Percentiles rank a stretch among this genome's conserved stretches.
Conservation (phyloP, 352 stramenopile species). For the Pythium guiyangense region DNA sequence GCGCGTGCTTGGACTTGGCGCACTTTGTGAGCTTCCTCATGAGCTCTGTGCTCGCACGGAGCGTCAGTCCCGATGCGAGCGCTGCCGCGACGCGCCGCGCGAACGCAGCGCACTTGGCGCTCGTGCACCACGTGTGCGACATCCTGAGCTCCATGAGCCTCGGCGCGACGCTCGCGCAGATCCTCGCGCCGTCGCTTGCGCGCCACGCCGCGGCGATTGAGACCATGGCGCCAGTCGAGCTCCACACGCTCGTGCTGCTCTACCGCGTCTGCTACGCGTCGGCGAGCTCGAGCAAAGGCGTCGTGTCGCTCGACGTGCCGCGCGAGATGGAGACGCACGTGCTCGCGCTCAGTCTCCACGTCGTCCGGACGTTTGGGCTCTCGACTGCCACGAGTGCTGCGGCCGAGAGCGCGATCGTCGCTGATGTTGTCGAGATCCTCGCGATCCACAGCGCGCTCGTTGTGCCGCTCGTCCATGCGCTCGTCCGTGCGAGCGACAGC, state of each 20-base stretch:
- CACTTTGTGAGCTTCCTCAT: conserved; percentile 82
- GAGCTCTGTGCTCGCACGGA: conserved; percentile 51
- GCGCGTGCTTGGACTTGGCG: conserved; percentile 55
- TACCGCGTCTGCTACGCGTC: conserved; percentile 46
- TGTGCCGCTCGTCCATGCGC: conserved; percentile 14
- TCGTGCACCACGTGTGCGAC: conserved; percentile 62
- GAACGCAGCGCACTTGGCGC: conserved; percentile 34
- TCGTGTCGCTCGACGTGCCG: conserved; percentile 32
- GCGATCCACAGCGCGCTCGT: conserved; percentile 11
- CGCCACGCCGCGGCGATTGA: conserved; percentile 34
- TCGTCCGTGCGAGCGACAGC: conserved; percentile 8
- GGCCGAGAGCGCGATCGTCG: conserved; percentile 17
- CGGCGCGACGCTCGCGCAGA: conserved; percentile 58
- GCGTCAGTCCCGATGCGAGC: no score
- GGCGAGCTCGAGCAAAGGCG: no score
- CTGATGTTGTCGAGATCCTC: conserved; percentile 18
- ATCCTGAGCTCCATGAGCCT: conserved; percentile 66
- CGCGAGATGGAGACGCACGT: conserved; percentile 39
- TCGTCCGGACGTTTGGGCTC: conserved; percentile 3
- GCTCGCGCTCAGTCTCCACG: conserved; percentile 10
- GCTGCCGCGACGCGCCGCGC: no score
- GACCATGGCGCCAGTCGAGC: conserved; percentile 33
- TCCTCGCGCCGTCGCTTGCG: conserved; percentile 57
- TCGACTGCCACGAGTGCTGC: background rate
- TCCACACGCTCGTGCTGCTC: conserved; percentile 61